phyloP scores from a whole-genome alignment of 352 stramenopile genomes.

The Phytophthora multivora region DNA sequence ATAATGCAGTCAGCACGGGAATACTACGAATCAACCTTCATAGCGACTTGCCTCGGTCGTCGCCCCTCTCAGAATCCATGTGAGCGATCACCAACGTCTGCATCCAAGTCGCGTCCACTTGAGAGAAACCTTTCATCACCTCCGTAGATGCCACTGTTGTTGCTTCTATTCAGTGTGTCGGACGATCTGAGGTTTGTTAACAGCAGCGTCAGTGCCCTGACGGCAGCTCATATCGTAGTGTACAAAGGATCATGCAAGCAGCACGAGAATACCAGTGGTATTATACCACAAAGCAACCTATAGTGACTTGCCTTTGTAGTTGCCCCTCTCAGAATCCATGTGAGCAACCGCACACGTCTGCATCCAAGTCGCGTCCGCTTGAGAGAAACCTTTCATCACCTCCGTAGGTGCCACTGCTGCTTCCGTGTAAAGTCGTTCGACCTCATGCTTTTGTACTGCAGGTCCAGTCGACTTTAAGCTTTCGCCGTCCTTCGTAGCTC shows the following conservation, averaged over 20 bases:
- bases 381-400: constrained; percentile 10
- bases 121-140: constrained; percentile 10
- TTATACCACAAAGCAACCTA: background rate
- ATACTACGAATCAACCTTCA: background rate
- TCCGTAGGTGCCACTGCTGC: constrained; percentile 7
- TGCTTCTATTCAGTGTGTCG: too few relatives aligned
- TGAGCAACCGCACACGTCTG: constrained; percentile 60
- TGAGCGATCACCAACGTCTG: constrained; percentile 60
- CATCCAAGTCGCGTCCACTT: constrained; percentile 58
- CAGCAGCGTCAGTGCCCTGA: too few relatives aligned
- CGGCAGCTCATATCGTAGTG: too few relatives aligned
- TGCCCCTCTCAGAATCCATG: constrained; percentile 48
- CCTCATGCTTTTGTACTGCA: constrained; percentile 37
- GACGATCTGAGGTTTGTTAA: too few relatives aligned
- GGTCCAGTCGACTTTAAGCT: background rate
- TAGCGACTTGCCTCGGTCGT: constrained; percentile 38
- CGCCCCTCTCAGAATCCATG: constrained; percentile 47
- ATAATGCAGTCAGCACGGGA: background rate
- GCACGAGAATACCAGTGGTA: constrained; percentile 5
- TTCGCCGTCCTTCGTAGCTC: constrained; percentile 11
- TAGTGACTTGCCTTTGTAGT: constrained; percentile 38
- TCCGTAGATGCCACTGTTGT: background rate
- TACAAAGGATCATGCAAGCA: background rate
- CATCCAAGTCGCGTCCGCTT: constrained; percentile 58
- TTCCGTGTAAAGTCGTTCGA: constrained; percentile 56